phyloP scores from a whole-genome alignment of 352 stramenopile genomes.

The Halophytophthora polymorphica region DNA sequence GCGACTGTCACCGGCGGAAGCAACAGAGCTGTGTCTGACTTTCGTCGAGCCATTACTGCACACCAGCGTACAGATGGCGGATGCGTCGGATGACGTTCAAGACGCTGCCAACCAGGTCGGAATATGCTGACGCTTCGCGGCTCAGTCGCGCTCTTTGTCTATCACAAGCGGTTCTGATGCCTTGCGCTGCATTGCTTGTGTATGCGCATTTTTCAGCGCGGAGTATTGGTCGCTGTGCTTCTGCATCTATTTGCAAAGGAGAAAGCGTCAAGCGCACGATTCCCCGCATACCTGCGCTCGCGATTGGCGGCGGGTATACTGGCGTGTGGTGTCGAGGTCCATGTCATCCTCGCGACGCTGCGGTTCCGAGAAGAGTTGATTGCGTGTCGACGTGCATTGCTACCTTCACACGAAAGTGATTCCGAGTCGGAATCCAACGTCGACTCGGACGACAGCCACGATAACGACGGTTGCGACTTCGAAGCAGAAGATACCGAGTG shows the following conservation, averaged over 20 bases:
- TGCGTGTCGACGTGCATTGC: slow-evolving; percentile 30
- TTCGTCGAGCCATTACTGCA: slow-evolving; percentile 34
- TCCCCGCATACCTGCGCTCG: slow-evolving; percentile 4
- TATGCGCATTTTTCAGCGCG: slow-evolving; percentile 9
- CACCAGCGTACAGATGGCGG: slow-evolving; percentile 10
- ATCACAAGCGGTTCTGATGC: not conserved
- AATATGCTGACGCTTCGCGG: not conserved
- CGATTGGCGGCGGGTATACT: slow-evolving; percentile 27
- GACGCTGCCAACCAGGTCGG: slow-evolving; percentile 12
- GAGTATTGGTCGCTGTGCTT: slow-evolving; percentile 34
- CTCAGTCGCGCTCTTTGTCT: not conserved
- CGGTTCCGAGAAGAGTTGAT: slow-evolving; percentile 57
- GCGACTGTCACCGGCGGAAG: slow-evolving; percentile 11
- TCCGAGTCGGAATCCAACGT: slow-evolving; percentile 26
- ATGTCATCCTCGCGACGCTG: slow-evolving; percentile 43
- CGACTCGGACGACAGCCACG: slow-evolving; percentile 27
- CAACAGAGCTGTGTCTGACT: slow-evolving; percentile 19
- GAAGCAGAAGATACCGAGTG: slow-evolving; percentile 26
- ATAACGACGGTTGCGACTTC: slow-evolving; percentile 13
- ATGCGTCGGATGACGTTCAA: slow-evolving; percentile 14
- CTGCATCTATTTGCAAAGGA: slow-evolving; percentile 33
- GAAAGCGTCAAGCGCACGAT: not conserved
- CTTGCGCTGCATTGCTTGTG: not conserved
- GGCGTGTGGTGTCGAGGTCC: slow-evolving; percentile 28
- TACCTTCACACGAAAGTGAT: slow-evolving; percentile 37